Conservation (phyloP, 140 eudicot species). For the Flaveria floridana region DNA sequence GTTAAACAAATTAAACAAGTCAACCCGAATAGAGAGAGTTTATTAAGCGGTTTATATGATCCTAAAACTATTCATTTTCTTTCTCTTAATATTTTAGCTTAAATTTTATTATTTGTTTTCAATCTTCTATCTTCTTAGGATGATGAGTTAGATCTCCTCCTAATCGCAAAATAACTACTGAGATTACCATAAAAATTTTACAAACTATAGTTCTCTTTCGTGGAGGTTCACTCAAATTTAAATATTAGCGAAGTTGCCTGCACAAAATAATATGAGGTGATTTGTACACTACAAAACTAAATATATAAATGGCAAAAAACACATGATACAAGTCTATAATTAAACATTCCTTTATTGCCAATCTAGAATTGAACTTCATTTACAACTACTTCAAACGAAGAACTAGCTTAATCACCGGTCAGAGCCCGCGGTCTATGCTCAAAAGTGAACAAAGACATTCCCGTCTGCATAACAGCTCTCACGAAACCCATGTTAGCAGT, state of each 20-base stretch:
- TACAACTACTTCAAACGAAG: not conserved
- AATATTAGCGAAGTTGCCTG: not conserved
- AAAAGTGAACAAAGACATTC: conserved; percentile 69
- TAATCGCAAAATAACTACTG: too few species aligned
- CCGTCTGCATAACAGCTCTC: conserved; percentile 88
- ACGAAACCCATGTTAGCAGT: conserved; percentile 93
- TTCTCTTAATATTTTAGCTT: too few species aligned
- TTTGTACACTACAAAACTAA: not conserved
- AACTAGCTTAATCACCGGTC: conserved; percentile 56
- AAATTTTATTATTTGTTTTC: too few species aligned
- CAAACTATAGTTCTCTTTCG: too few species aligned
- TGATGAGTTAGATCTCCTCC: too few species aligned
- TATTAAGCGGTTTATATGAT: not conserved
- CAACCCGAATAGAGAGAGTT: not conserved
- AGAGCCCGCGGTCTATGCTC: conserved; percentile 89
- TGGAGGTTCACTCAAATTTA: not conserved
- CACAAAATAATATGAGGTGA: not conserved
- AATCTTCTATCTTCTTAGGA: too few species aligned
- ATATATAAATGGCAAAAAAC: not conserved
- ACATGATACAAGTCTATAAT: not conserved
- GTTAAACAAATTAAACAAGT: not conserved
- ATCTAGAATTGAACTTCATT: not conserved
- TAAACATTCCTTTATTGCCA: not conserved
- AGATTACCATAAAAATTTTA: too few species aligned
- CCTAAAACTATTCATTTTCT: not conserved